Conservation (phyloP, 176 grass and related monocot species). For the Rhipidocladum racemiflorum region DNA sequence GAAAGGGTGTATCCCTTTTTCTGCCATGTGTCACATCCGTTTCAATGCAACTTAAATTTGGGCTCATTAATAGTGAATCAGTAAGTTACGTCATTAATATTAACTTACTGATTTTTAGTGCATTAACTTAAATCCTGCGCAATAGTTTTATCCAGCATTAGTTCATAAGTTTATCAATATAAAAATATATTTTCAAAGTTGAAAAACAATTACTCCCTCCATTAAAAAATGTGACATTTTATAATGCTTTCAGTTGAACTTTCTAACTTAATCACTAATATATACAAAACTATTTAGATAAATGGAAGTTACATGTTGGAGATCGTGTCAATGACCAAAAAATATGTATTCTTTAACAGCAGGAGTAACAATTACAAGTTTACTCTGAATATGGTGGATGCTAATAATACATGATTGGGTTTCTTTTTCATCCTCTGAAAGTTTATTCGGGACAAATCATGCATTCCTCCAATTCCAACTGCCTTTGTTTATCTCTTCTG, state of each 20-base stretch:
- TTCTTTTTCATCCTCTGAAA: no score
- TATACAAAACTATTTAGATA: neutral
- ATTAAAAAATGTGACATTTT: neutral
- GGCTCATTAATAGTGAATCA: neutral
- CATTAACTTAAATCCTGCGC: no score
- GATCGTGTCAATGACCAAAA: neutral
- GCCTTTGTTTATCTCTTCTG: no score
- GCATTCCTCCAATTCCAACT: no score
- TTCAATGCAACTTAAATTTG: neutral
- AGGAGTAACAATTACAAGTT: neutral
- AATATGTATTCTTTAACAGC: neutral
- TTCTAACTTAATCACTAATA: neutral
- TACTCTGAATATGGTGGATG: neutral
- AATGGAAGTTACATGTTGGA: neutral
- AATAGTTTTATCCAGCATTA: neutral
- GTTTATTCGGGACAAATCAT: no score
- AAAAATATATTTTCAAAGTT: neutral
- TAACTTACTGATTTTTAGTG: no score
- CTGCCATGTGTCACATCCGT: neutral
- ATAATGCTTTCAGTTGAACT: neutral
- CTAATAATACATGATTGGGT: no score
- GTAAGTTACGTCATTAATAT: neutral
- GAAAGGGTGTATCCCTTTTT: neutral
- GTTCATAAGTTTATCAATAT: neutral
- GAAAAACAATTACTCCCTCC: neutral